Percentiles rank a stretch among this genome's conserved stretches.
Conservation (phyloP, 306 rosid species). For the Trifolium subterraneum region DNA sequence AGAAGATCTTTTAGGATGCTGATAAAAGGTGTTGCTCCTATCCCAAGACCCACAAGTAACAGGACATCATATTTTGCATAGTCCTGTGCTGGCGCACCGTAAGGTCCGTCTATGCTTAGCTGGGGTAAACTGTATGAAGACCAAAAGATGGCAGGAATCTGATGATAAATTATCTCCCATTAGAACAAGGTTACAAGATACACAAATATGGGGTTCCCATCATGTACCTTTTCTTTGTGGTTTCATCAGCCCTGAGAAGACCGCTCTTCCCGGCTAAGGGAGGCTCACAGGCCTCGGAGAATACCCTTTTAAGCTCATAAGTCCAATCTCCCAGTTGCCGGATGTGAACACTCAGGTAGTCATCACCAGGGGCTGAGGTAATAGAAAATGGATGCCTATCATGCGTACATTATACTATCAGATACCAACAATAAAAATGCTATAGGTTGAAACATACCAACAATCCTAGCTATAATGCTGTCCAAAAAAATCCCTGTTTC, state of each 20-base stretch:
- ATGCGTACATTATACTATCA: constrained; percentile 35
- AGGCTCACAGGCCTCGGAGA: constrained; percentile 91
- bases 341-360: constrained; percentile 95
- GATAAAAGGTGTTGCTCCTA: constrained; percentile 98
- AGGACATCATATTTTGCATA: constrained; percentile 87
- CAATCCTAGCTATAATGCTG: neutral
- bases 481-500: too few species aligned
- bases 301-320: constrained; percentile 90
- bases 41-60: constrained; percentile 95
- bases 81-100: constrained; percentile 98
- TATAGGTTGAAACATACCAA: neutral
- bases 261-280: constrained; percentile 95
- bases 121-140: constrained; percentile 73
- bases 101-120: constrained; percentile 95
- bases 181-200: too few species aligned
- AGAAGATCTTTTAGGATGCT: constrained; percentile 94
- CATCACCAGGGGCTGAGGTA: constrained; percentile 98
- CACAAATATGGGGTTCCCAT: too few species aligned
- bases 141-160: constrained; percentile 3
- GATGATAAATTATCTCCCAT: too few species aligned
- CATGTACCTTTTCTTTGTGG: constrained; percentile 81
- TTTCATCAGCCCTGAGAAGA: constrained; percentile 95
- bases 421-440: neutral
- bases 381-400: constrained; percentile 99
- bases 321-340: constrained; percentile 99